A percentile compares a stretch with the other conserved stretches of the same genome.
phyloP scores from a whole-genome alignment of 345 rosid species.

The Moringa oleifera region DNA sequence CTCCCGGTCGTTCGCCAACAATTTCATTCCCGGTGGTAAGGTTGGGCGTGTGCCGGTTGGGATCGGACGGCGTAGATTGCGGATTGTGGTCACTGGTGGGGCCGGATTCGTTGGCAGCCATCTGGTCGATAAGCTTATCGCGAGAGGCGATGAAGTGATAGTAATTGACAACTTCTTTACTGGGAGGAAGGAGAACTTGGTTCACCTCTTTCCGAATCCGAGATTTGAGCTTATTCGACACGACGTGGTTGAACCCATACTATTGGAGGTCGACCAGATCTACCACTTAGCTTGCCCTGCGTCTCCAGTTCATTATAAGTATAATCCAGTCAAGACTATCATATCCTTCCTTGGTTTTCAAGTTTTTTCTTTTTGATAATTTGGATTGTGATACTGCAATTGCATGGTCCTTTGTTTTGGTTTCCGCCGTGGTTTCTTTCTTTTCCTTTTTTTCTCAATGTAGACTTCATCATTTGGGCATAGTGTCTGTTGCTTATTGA shows the following conservation, averaged over 20 bases:
- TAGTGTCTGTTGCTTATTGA: background rate
- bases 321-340: constrained; percentile 95
- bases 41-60: constrained; percentile 71
- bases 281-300: constrained; percentile 99
- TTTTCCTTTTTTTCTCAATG: too few relatives aligned
- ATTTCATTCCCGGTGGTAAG: constrained; percentile 18
- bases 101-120: constrained; percentile 99
- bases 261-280: constrained; percentile 97
- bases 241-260: constrained; percentile 93
- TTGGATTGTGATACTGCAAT: background rate
- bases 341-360: constrained; percentile 64
- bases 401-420: constrained; percentile 3
- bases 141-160: constrained; percentile 90
- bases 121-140: constrained; percentile 84
- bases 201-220: constrained; percentile 71
- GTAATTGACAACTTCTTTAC: constrained; percentile 96
- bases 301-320: constrained; percentile 96
- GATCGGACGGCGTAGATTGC: constrained; percentile 55
- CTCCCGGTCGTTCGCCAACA: constrained; percentile 13
- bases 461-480: background rate
- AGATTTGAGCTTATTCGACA: constrained; percentile 94
- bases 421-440: too few relatives aligned
- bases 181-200: constrained; percentile 90
- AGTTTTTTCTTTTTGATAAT: background rate
- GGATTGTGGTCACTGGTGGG: constrained; percentile 94